phyloP scores from a whole-genome alignment of 192 early-diverging fungal genomes.

The Physocladia obscura region DNA sequence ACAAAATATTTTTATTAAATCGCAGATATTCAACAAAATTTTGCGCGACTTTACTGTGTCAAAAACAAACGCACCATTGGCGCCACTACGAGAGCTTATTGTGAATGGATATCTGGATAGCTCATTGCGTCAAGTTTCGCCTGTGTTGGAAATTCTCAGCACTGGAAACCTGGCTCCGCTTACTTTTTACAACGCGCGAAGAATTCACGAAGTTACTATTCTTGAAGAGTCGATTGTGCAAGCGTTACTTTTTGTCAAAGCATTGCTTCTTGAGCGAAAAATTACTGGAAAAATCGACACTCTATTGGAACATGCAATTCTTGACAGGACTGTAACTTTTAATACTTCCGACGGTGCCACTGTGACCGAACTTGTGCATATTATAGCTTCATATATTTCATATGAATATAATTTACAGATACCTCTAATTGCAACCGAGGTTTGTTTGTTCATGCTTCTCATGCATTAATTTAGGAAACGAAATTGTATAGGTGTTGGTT shows the following conservation, averaged over 20 bases:
- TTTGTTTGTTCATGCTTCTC: background rate
- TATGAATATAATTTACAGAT: constrained; percentile 43
- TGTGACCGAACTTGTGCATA: constrained; percentile 43
- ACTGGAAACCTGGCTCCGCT: constrained; percentile 30
- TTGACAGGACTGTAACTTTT: constrained; percentile 37
- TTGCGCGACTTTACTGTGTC: constrained; percentile 35
- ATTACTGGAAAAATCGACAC: constrained; percentile 7
- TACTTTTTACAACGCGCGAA: constrained; percentile 12
- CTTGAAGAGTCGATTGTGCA: constrained; percentile 41
- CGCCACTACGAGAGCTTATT: constrained; percentile 34
- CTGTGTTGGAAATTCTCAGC: constrained; percentile 40
- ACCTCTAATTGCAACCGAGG: constrained; percentile 33
- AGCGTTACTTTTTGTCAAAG: constrained; percentile 38
- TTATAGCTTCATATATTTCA: constrained; percentile 43
- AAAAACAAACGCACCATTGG: background rate
- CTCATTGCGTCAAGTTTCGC: constrained; percentile 36
- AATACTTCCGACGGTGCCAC: background rate
- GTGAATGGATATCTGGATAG: constrained; percentile 36
- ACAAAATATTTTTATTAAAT: background rate
- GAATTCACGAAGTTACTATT: constrained; percentile 13
- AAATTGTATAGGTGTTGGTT: constrained; percentile 32
- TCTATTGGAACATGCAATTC: constrained; percentile 45
- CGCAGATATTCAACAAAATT: constrained; percentile 46
- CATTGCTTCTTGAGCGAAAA: constrained; percentile 36
- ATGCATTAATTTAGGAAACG: background rate